Evolutionary conservation across 441 rosid species (phyloP).

Genomic region (Metrosideros polymorpha): DNA sequence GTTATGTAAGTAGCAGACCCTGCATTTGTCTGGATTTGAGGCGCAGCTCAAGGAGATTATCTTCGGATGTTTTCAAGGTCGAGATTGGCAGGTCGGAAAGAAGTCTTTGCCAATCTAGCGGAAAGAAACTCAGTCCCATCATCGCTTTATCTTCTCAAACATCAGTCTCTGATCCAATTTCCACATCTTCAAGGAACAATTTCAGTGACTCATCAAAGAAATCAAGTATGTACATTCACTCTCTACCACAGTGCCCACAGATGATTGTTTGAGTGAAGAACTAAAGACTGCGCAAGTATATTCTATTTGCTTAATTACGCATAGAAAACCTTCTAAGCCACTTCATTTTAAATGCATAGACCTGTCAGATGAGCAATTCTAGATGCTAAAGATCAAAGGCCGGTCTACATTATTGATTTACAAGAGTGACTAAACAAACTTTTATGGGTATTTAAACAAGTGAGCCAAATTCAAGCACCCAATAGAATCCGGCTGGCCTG

Average conservation of each 20-base stretch:
- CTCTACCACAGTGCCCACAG: neutral
- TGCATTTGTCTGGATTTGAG: slow-evolving; percentile 12
- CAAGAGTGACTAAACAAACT: neutral
- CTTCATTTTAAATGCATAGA: neutral
- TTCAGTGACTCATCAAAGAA: slow-evolving; percentile 35
- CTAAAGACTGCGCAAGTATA: neutral
- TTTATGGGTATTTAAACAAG: neutral
- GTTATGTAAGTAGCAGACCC: slow-evolving; percentile 14
- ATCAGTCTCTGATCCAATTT: slow-evolving; percentile 43
- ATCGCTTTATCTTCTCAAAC: slow-evolving; percentile 51
- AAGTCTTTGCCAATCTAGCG: slow-evolving; percentile 11
- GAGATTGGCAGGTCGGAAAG: slow-evolving; percentile 16
- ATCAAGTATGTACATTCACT: slow-evolving; percentile 36
- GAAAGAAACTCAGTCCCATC: slow-evolving; percentile 20
- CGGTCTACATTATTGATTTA: neutral
- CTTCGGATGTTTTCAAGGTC: slow-evolving; percentile 22
- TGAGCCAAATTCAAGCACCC: neutral
- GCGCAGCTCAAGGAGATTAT: slow-evolving; percentile 16
- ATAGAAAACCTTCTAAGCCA: neutral
- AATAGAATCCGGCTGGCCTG: neutral
- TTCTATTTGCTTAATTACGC: neutral
- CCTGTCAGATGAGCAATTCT: neutral
- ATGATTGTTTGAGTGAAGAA: neutral
- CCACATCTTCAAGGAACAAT: slow-evolving; percentile 34
- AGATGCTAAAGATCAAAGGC: neutral